These are phyloP conservation scores for Pseudozyma flocculosa DNA, from an alignment of 1,284 basidiomycete genomes.

Conservation along the genomic window DNA sequence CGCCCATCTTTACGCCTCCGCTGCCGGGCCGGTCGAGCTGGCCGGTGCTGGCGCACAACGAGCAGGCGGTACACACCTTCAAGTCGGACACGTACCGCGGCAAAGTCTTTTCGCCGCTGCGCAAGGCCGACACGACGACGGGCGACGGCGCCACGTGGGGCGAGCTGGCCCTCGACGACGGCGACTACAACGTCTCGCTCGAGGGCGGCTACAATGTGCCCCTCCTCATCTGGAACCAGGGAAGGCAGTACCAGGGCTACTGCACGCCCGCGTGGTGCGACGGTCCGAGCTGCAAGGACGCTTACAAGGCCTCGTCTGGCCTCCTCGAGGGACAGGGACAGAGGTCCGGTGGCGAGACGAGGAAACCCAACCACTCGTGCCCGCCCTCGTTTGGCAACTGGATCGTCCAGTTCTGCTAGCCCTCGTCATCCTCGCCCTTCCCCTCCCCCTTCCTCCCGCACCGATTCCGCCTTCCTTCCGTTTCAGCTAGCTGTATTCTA, in stretches of 20 bases:
- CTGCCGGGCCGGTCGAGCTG: constrained; percentile 24
- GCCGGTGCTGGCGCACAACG: constrained; percentile 15
- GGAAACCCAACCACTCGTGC: constrained; percentile 34
- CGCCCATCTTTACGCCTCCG: constrained; percentile 26
- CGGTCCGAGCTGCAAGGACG: constrained; percentile 17
- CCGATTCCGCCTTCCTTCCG: too few species aligned
- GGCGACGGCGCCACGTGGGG: constrained; percentile 27
- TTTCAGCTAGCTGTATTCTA: too few species aligned
- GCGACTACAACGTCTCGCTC: constrained; percentile 30
- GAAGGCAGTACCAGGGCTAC: constrained; percentile 17
- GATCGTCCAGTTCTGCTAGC: constrained; percentile 33
- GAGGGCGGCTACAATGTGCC: constrained; percentile 30
- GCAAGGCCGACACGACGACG: constrained; percentile 12
- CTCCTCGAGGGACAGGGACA: constrained; percentile 10
- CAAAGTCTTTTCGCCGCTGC: constrained; percentile 30
- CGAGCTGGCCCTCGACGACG: constrained; percentile 18
- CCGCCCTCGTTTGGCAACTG: constrained; percentile 21
- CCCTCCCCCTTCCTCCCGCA: neutral
- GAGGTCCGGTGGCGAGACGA: constrained; percentile 10
- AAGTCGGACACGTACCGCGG: constrained; percentile 29
- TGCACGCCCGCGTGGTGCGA: constrained; percentile 23
- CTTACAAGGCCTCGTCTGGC: constrained; percentile 20
- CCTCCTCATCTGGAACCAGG: constrained; percentile 17
- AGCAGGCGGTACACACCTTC: constrained; percentile 17
- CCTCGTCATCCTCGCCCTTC: neutral